Percentiles rank a stretch among this genome's conserved stretches.
These are phyloP conservation scores for Ceratocystiopsis brevicomis DNA, from an alignment of 2,329 filamentous ascomycete species.

Conservation along the genomic window DNA sequence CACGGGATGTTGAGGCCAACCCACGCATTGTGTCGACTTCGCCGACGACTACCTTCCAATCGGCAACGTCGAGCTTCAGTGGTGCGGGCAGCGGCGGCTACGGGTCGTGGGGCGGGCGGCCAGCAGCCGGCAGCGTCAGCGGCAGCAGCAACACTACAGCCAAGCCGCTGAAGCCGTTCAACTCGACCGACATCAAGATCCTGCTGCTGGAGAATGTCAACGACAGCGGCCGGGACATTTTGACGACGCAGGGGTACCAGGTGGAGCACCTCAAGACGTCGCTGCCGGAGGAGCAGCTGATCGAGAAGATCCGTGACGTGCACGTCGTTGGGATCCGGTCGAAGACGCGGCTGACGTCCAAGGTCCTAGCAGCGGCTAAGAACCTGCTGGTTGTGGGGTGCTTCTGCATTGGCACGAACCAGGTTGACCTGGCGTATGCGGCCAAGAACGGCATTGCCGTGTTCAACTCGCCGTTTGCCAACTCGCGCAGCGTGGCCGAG, in stretches of 20 bases:
- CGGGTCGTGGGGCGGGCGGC: slow-evolving; percentile 14
- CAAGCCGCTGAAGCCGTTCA: slow-evolving; percentile 87
- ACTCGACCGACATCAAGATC: slow-evolving; percentile 91
- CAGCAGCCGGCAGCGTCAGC: slow-evolving; percentile 17
- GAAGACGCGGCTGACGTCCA: slow-evolving; percentile 83
- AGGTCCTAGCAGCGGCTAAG: slow-evolving; percentile 72
- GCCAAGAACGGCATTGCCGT: slow-evolving; percentile 79
- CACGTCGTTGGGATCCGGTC: slow-evolving; percentile 97
- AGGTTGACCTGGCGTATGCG: slow-evolving; percentile 72
- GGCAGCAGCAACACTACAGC: slow-evolving; percentile 16
- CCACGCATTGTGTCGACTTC: slow-evolving; percentile 54
- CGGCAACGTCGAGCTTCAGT: slow-evolving; percentile 42
- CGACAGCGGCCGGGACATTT: slow-evolving; percentile 65
- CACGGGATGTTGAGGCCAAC: slow-evolving; percentile 2
- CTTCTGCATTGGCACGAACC: slow-evolving; percentile 98
- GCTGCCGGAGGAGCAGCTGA: slow-evolving; percentile 77
- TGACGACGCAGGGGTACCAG: slow-evolving; percentile 78
- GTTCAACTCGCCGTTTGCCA: slow-evolving; percentile 98
- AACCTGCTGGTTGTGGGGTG: slow-evolving; percentile 92
- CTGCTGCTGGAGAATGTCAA: slow-evolving; percentile 93
- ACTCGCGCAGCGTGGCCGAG: slow-evolving; percentile 92
- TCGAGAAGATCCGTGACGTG: slow-evolving; percentile 89
- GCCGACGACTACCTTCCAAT: slow-evolving; percentile 56
- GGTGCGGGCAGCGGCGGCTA: background rate
- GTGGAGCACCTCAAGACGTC: slow-evolving; percentile 83